These are phyloP conservation scores for Melastoma malabathricum DNA, from an alignment of 345 rosid species.

Conservation along the genomic window DNA sequence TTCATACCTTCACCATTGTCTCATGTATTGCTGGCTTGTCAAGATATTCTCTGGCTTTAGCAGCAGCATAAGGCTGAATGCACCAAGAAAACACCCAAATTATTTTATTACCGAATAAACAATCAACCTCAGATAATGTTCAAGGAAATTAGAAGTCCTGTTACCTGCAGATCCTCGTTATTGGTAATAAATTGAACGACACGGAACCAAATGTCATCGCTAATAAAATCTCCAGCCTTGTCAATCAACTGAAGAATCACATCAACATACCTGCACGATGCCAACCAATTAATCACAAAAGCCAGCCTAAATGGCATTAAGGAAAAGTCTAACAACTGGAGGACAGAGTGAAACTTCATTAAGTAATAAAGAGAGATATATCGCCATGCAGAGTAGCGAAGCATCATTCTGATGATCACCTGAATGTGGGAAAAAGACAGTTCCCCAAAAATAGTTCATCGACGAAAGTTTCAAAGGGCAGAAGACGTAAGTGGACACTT, in stretches of 20 bases:
- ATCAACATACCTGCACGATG: slow-evolving; percentile 73
- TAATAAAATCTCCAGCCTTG: slow-evolving; percentile 99
- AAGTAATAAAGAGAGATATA: no score
- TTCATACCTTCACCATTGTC: slow-evolving; percentile 97
- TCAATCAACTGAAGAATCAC: slow-evolving; percentile 98
- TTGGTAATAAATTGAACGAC: slow-evolving; percentile 98
- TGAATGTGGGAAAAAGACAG: no score
- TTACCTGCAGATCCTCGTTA: slow-evolving; percentile 97
- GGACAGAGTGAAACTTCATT: no score
- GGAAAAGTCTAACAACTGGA: no score
- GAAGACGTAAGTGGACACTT: no score
- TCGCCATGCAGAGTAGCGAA: no score
- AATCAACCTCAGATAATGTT: background rate
- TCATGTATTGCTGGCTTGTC: slow-evolving; percentile 92
- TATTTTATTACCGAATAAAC: slow-evolving; percentile 1
- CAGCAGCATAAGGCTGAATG: slow-evolving; percentile 89
- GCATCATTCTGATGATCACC: no score
- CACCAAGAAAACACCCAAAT: slow-evolving; percentile 15
- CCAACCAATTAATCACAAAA: background rate
- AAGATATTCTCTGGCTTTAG: slow-evolving; percentile 83
- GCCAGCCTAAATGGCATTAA: no score
- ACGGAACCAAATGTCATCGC: slow-evolving; percentile 99
- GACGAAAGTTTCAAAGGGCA: no score
- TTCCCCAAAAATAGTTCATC: no score
- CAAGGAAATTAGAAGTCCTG: slow-evolving; percentile 6